Conservation (phyloP, 371 early-diverging fungal genomes). For the Conidiobolus coronatus region DNA sequence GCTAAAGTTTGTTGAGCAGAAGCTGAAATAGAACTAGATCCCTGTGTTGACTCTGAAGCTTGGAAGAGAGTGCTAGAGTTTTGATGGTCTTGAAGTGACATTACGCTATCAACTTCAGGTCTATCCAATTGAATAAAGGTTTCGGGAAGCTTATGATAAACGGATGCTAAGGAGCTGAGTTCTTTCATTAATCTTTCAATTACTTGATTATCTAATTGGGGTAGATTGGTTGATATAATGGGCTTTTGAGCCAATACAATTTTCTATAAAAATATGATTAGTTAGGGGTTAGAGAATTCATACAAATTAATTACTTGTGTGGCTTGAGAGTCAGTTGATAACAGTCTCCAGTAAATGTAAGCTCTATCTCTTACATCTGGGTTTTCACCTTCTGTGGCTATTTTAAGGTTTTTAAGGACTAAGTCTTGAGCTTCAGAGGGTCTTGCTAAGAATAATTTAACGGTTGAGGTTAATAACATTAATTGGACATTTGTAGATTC, state of each 20-base stretch:
- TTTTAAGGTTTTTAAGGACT: slow-evolving; percentile 66
- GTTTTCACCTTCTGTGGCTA: slow-evolving; percentile 75
- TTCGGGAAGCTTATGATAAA: slow-evolving; percentile 79
- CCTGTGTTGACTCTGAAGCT: not conserved
- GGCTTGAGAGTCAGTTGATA: slow-evolving; percentile 78
- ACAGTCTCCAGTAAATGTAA: slow-evolving; percentile 86
- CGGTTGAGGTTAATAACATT: slow-evolving; percentile 63
- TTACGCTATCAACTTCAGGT: slow-evolving; percentile 4
- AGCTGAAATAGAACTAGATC: not conserved
- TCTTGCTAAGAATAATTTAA: slow-evolving; percentile 74
- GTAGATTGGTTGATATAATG: not conserved
- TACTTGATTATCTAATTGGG: not conserved
- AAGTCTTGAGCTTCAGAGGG: slow-evolving; percentile 73
- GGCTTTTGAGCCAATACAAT: slow-evolving; percentile 2
- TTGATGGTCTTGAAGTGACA: not conserved
- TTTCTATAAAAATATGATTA: not conserved
- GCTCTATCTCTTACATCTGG: slow-evolving; percentile 91
- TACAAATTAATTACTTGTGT: slow-evolving; percentile 24
- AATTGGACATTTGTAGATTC: slow-evolving; percentile 57
- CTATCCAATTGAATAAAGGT: slow-evolving; percentile 22
- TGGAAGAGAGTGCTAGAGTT: not conserved
- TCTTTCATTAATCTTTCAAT: slow-evolving; percentile 53
- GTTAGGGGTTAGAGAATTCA: not conserved
- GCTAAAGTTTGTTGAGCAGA: not conserved
- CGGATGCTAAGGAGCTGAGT: slow-evolving; percentile 70